Base-by-base conservation (phyloP, 106 monocot species). In the Acorus gramineus region DNA sequence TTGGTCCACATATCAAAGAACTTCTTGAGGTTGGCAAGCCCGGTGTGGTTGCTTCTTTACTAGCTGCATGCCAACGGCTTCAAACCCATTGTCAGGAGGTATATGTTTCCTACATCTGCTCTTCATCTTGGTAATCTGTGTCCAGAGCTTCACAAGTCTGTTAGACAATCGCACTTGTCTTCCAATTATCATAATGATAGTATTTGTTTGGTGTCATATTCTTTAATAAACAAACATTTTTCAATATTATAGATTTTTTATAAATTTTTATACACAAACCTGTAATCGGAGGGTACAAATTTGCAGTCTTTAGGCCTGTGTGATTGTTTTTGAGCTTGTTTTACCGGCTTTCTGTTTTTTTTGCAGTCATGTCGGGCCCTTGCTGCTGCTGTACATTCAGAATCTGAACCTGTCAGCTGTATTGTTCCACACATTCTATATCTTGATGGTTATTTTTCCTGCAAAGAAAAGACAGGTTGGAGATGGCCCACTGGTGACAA, bases 41-140 rank as follows among this genome's bases (percentile, higher is more conserved):
- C 28, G 96, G 96, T 59, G 87, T 96, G 9, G 71, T 87, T 71
- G 91, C 96, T 61, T 87, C 91, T 2, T 72, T 96, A 45, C 62
- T 96, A 69, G 90, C 90, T 55, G 71, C 91, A 71, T 88, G 90
- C 63, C 78, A 87, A 45, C 67, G 85, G 8, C 80, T 85, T 61
- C 76, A 83, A 66, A 79, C 65, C 46, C 72, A 81, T 77, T 65
- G 66, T 49, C 66, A 67, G 10, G 87, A 96, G 96, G 96, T 96
- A 52, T 61, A 7, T 28, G 28, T 28, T 28, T 28, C 28, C 0
- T 28, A 28, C 28, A 28, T 52, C 44, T 45, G 13, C 6, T 51
- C 28, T 12, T 50, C 55, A 11, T 53, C 49, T 46, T 79, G 11
- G 13, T 62, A 63, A 28, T 10, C 58, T 45, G 28, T 28, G 28